Base-by-base conservation (phyloP, 2,329 filamentous ascomycete species). In the Chrysoporthe austroafricana region DNA sequence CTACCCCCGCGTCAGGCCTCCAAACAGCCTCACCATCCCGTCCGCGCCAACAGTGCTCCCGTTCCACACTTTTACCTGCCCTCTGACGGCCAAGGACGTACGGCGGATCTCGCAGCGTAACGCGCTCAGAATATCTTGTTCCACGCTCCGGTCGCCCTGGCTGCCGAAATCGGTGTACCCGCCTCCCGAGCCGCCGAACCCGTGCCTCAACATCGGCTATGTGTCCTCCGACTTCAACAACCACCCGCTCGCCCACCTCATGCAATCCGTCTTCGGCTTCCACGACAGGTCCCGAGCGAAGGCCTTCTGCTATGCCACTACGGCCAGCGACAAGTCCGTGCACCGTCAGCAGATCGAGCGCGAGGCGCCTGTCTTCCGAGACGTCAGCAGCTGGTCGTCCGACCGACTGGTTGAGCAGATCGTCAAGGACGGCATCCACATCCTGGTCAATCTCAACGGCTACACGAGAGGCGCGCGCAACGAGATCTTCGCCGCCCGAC, bases 211-310 rank as follows among this genome's bases (percentile, higher is more conserved):
- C 72, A 89, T 99, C 69, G 96, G 96, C 59, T 99, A 99, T 77
- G 90, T 99, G 48, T 98, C 96, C 3, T 98, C 96, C 0, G 96
- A 99, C 79, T 99, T 99, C 80, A 99, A 99, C 76, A 99, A 99
- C 74, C 96, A 99, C 76, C 96, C 96, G 4, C 82, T 99, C 44
- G 96, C 96, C 34, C 96, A 99, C 80, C 79, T 99, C 85, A 99
- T 99, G 96, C 96, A 99, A 80, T 98, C 96, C 1, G 94, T 98
- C 6, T 99, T 99, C 79, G 96, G 96, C 0, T 84, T 98, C 68
- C 96, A 99, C 76, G 84, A 97, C 73, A 84, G 84, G 0, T 79
- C 77, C 34, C 88, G 90, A 36, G 92, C 93, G 18, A 92, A 91
- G 73, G 95, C 96, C 0, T 94, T 94, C 75, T 99, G 96, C 78